Evolutionary conservation across 2,329 filamentous ascomycete genomes (phyloP), one percentile per base, ranked within the genome.

Genomic region (Talaromyces atroroseus): DNA sequence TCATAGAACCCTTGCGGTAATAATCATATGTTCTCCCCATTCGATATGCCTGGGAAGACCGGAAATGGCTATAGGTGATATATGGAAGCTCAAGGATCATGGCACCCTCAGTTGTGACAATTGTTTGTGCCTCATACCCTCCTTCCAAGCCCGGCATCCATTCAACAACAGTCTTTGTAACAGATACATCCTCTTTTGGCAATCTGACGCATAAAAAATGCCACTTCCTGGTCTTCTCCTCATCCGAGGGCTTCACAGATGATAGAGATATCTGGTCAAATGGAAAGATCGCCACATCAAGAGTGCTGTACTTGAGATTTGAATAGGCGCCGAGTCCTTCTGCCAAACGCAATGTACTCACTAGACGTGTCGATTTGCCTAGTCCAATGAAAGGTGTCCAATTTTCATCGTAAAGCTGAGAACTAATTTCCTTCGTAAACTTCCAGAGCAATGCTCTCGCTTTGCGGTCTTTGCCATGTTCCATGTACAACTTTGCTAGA

Each of bases 221-320:
- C 54, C 54, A 56, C 7, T 56, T 56, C 20, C 16, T 29, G 29
- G n/a, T 45, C 42, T 56, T 56, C n/a, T 56, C 54, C n/a, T 56
- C 38, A 14, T 56, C 48, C 8, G 54, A 56, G 16, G 54, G 54
- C 1, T 45, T 50, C 12, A 56, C 40, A 2, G 23, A 11, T 11
- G 7, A 7, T 20, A 50, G 32, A 14, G 24, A 29, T 26, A 56
- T 40, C 29, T 56, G 21, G n/a, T 56, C 54, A 20, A 56, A 51
- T n/a, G 48, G 42, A 11, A 56, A 56, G 12, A 56, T 29, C 12
- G 44, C 32, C 3, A 45, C 16, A 32, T 56, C 54, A 29, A 56
- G 5, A 40, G 20, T 56, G 34, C 48, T 56, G 16, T 56, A 56
- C n/a, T 38, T 52, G n/a, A 56, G 24, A 10, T 52, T 29, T 18